Conservation (phyloP, 2,329 filamentous ascomycete genomes). For the Zymoseptoria pseudotritici region DNA sequence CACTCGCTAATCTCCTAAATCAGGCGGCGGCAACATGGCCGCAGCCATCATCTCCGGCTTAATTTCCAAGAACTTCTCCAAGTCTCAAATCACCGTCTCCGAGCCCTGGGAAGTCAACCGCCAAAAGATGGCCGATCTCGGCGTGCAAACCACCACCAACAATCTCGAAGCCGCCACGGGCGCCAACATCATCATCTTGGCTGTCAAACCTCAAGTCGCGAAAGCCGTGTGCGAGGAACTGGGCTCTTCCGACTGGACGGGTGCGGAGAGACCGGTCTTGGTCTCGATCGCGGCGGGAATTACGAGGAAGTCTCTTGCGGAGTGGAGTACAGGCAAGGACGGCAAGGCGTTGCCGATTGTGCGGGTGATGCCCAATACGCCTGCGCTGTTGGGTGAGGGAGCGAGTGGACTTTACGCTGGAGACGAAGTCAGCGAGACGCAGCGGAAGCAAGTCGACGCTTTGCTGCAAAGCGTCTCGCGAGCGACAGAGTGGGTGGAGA, state of each 20-base stretch:
- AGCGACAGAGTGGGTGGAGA: constrained; percentile 22
- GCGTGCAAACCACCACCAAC: constrained; percentile 19
- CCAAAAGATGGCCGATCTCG: constrained; percentile 22
- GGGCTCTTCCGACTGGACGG: constrained; percentile 12
- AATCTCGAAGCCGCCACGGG: constrained; percentile 19
- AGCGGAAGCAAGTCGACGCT: constrained; percentile 17
- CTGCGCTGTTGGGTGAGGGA: constrained; percentile 22
- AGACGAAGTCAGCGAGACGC: constrained; percentile 15
- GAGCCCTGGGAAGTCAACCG: constrained; percentile 25
- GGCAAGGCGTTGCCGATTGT: constrained; percentile 19
- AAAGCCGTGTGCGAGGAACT: constrained; percentile 22
- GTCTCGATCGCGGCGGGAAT: constrained; percentile 24
- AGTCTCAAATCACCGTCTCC: constrained; percentile 21
- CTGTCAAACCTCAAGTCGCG: constrained; percentile 24
- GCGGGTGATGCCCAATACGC: constrained; percentile 24
- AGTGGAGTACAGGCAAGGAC: constrained; percentile 17
- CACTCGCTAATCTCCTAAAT: no score
- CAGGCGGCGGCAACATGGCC: constrained; percentile 26
- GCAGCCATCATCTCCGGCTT: constrained; percentile 24
- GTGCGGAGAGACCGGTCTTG: constrained; percentile 14
- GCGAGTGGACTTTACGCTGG: constrained; percentile 22
- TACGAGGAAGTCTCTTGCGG: constrained; percentile 15
- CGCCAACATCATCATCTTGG: constrained; percentile 23
- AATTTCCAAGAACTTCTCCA: constrained; percentile 16
- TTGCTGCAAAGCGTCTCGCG: constrained; percentile 20